Base-by-base conservation (phyloP, 192 early-diverging fungal genomes). In the Lunasporangiospora selenospora region DNA sequence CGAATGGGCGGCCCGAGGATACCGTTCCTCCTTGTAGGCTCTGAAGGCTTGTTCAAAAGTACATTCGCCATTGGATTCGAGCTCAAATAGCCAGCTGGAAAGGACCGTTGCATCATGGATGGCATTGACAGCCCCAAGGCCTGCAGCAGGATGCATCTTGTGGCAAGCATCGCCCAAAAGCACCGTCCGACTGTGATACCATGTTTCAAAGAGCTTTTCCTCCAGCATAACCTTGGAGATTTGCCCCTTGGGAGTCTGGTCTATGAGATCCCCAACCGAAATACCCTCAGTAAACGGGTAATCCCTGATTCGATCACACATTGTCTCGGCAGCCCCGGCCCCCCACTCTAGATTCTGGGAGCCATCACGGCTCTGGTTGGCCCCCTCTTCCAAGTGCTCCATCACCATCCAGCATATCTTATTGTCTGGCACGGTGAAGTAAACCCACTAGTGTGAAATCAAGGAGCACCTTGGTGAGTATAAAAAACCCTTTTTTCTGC, bases 201-300 rank as follows among this genome's bases (percentile, higher is more conserved):
- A 52, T 4, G 49, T 52, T 19, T 52, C 27, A n/a, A 52, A 52
- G 3, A 52, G 27, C 49, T 52, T 52, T 10, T 52, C 49, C 30
- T 52, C 49, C 27, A 52, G 10, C 49, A 52, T 52, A 3, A 52
- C 49, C 49, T 52, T 52, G 33, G 49, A 52, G 32, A 52, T 52
- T 8, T 16, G 32, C 2, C 10, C 19, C 19, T 52, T n/a, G 49
- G 49, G 49, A 0, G 49, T 52, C 19, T 9, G 23, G 33, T 52
- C 49, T 33, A 31, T 31, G n/a, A 52, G 9, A 13, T 52, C 49
- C 6, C 32, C 32, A 27, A 52, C 34, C 32, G 21, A 23, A 30
- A 19, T n/a, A 16, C 49, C 49, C 9, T 21, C 9, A 36, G 32
- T 12, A 8, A 52, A 12, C 8, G 49, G 49, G 30, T 33, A 52